Base-by-base conservation (phyloP, 768 basidiomycete species). In the Termitomyces sp. region DNA sequence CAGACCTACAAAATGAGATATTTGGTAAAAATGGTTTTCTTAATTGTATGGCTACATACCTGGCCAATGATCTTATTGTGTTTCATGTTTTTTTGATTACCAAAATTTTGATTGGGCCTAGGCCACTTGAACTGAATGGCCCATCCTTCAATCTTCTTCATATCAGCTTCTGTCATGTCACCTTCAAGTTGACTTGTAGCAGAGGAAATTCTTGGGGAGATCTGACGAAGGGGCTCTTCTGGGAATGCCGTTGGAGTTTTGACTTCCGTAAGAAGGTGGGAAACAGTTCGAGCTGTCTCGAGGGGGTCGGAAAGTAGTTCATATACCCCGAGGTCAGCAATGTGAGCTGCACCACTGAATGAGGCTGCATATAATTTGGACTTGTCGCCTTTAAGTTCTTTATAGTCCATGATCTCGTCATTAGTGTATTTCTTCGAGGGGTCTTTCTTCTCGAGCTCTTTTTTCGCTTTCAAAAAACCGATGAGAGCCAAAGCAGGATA, bases 41-140 rank as follows among this genome's bases (percentile, higher is more conserved):
- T 14, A 32, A 32, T 10, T 12, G 4, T 12, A 47, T 32, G 27
- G 9, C 30, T 32, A 46, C 46, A 18, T 26, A 50, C 34, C 34
- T 36, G 22, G 16, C 16, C 18, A 4, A 50, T 26, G 14, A 50
- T 5, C 22, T 37, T 50, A 6, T 26, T 37, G 8, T 18, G 34
- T 14, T 37, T 36, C 24, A 10, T 26, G 0, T 0, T 0, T 0
- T 6, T 0, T 18, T 2, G 0, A 36, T 26, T 5, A 18, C 49
- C 34, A 26, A 50, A 37, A 1, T 36, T 50, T 18, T 37, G 14
- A 24, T 26, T 3, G 1, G 1, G 13, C 24, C 5, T 3, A 37
- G 49, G 49, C 49, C 49, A 50, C 2, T 18, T 26, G 22, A 50
- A 50, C 12, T 37, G 14, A 0, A 50, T 36, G 0, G 49, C 49